These are phyloP conservation scores for Alternaria viburni DNA, from an alignment of 2,329 filamentous ascomycete genomes.

Conservation along the genomic window DNA sequence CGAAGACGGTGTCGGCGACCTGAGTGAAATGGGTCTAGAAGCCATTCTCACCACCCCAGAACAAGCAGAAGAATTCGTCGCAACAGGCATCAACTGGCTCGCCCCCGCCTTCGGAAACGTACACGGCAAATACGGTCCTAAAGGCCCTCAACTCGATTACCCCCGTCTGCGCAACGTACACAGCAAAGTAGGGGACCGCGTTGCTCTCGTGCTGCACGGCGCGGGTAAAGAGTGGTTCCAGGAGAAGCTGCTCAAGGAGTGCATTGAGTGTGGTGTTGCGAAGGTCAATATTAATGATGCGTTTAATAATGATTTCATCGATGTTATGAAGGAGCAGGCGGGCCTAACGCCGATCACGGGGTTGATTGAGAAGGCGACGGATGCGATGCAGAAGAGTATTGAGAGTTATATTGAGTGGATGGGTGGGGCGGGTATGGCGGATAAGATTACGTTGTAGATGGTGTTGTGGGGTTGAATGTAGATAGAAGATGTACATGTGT, in stretches of 20 bases:
- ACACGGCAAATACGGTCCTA: slow-evolving; percentile 73
- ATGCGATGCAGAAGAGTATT: slow-evolving; percentile 61
- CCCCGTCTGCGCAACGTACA: slow-evolving; percentile 52
- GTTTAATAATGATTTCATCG: slow-evolving; percentile 59
- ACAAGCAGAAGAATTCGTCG: slow-evolving; percentile 73
- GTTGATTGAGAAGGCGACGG: slow-evolving; percentile 61
- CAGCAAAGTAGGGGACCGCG: slow-evolving; percentile 55
- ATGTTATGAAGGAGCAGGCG: slow-evolving; percentile 57
- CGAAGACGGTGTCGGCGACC: slow-evolving; percentile 76
- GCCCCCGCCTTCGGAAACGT: slow-evolving; percentile 80
- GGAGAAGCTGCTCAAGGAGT: slow-evolving; percentile 61
- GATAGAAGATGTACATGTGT: not conserved
- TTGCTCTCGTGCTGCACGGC: slow-evolving; percentile 64
- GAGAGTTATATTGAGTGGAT: slow-evolving; percentile 64
- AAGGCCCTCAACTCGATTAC: slow-evolving; percentile 59
- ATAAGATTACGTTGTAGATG: slow-evolving; percentile 20
- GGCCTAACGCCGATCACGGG: slow-evolving; percentile 60
- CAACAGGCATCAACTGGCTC: slow-evolving; percentile 74
- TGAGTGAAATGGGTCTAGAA: slow-evolving; percentile 61
- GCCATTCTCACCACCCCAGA: slow-evolving; percentile 71
- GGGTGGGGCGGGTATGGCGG: slow-evolving; percentile 45
- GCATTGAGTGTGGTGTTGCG: slow-evolving; percentile 61
- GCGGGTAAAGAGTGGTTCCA: slow-evolving; percentile 61
- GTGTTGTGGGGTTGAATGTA: not conserved
- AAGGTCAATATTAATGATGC: slow-evolving; percentile 67